Evolutionary conservation across 2,329 filamentous ascomycete genomes (phyloP), one percentile per base, ranked within the genome.

Genomic region (Lachnum nothofagi): DNA sequence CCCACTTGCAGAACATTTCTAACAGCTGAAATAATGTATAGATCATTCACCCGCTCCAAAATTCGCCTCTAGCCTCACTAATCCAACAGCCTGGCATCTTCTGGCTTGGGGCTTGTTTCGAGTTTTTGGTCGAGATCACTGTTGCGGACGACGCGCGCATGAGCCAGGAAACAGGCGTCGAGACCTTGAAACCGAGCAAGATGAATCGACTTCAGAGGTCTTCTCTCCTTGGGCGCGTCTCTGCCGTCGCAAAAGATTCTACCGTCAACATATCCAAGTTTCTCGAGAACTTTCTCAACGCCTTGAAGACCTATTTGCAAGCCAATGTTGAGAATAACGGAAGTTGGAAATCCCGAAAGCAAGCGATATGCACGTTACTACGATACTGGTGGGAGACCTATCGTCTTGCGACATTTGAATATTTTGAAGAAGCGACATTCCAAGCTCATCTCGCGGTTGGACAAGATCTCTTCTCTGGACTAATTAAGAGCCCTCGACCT

Each of bases 191-290:
- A 5, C 70, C 71, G 1, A 63, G 60, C n/a, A 58, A 63, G 29
- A 66, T 85, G 54, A 83, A 76, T 52, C 74, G 82, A 6, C 68
- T 85, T 6, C 79, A 85, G 62, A 72, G 82, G 49, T 83, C 82
- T 1, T 69, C 74, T 31, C 69, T 82, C 4, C 74, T 74, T 19
- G 71, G 72, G 41, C 72, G 74, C 14, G 74, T 82, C 16, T 72
- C 78, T 10, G 72, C 73, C 6, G 75, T 82, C 4, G 72, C 76
- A 0, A 82, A 79, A 53, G 82, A 85, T 56, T 79, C 80, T 0
- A 85, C 82, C 2, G 73, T 75, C 4, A 71, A 72, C 46, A 69
- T 80, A 5, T 72, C 71, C 1, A 65, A 65, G 2, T 85, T 84
- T 53, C 64, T 84, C 4, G 59, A 63, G 2, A 69, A 67, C 1